phyloP scores from a whole-genome alignment of 2,329 filamentous ascomycete genomes.

The Cladobotryum mycophilum region DNA sequence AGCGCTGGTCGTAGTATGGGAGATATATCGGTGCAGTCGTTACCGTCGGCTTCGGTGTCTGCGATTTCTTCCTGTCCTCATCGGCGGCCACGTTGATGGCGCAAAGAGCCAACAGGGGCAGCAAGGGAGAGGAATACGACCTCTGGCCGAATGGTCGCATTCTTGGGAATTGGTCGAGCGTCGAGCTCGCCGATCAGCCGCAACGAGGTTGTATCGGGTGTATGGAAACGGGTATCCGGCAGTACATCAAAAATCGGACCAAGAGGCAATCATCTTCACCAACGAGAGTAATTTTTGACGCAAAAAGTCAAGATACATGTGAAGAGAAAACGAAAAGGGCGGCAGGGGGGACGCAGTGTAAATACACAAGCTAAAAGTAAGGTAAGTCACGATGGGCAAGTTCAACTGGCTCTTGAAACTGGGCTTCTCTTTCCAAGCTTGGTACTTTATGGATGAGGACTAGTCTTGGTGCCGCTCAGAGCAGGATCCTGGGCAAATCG shows the following conservation, averaged over 20 bases:
- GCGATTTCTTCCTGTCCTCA: background rate
- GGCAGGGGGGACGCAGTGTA: too few species aligned
- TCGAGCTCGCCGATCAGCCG: too few species aligned
- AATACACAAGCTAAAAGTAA: too few species aligned
- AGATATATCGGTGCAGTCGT: constrained; percentile 41
- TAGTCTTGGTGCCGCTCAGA: too few species aligned
- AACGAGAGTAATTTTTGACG: background rate
- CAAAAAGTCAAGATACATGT: constrained; percentile 3
- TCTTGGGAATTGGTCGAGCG: too few species aligned
- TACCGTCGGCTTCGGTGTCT: constrained; percentile 18
- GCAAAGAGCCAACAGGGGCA: constrained; percentile 22
- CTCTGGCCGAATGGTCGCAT: background rate
- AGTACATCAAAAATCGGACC: background rate
- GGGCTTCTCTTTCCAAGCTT: too few species aligned
- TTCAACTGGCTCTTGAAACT: too few species aligned
- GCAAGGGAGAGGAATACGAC: constrained; percentile 13
- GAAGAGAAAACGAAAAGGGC: background rate
- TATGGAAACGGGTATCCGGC: background rate
- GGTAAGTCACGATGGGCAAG: too few species aligned
- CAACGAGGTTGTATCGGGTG: too few species aligned
- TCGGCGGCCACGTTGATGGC: constrained; percentile 15
- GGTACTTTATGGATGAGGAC: too few species aligned
- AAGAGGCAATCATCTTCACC: background rate
- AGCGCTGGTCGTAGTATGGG: constrained; percentile 35
- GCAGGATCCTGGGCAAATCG: too few species aligned